Base-by-base conservation (phyloP, 2,329 filamentous ascomycete genomes). In the Ceratocystiopsis sp. region DNA sequence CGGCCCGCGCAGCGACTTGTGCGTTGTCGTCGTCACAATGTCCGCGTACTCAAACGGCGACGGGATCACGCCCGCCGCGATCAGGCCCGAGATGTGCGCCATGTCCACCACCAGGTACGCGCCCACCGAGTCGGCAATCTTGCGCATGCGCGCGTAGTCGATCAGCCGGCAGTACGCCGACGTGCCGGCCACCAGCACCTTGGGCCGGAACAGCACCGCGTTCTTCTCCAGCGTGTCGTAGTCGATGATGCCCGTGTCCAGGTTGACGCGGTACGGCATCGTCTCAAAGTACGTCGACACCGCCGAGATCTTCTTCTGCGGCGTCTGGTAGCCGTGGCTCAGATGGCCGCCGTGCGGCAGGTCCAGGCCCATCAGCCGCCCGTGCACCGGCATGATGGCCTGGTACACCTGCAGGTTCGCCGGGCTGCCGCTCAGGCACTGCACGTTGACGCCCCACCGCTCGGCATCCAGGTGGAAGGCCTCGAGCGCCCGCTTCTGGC, bases 231-330 rank as follows among this genome's bases (percentile, higher is more conserved):
- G 79, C 56, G 75, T 77, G 56, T 93, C 85, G 64, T 98, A 98
- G 67, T 98, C 91, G 57, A 98, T 98, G 63, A 96, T 78, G 54
- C 91, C 91, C 32, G 91, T 96, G 57, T 83, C 75, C 54, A 84
- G 73, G 62, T 91, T 71, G 50, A 96, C 80, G 49, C 86, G 80
- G 73, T 98, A 98, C 44, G 91, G 91, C 66, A 98, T 80, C 47
- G 91, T 98, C 73, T 98, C 89, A 60, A 96, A 98, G 75, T 98
- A 98, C 57, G 89, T 96, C 35, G 89, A 96, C 55, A 98, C 82
- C 47, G 86, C 86, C 44, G 89, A 96, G 64, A 98, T 98, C 69
- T 98, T 98, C 71, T 83, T 84, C 59, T 80, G 78, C 32, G 91
- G 84, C 33, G 84, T 96, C 68, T 98, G 91, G 69, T 98, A 98